Evolutionary conservation across 306 rosid species (phyloP), one percentile per base, ranked within the genome.

Genomic region (Sphenostylis stenocarpa): DNA sequence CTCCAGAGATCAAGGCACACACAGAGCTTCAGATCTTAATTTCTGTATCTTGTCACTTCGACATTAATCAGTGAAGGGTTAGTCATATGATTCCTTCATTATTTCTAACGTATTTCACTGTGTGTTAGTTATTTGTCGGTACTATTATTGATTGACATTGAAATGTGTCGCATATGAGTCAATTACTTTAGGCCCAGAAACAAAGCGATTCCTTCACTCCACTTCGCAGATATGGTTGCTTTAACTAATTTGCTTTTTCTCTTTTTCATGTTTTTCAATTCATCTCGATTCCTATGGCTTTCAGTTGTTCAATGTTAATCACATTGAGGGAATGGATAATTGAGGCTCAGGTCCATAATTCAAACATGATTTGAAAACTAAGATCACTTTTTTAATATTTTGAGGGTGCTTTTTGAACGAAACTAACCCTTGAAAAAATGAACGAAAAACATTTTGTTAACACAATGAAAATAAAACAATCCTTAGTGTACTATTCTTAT

Each of bases 101-200:
- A 65, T 80, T 77, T 72, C 24, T 71, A 70, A 70, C 55, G 60
- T n/a, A 80, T 67, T 72, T 72, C 48, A 76, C 87, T 67, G 80
- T 80, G 70, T 41, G 80, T 80, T 80, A 58, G 83, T 80, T 80
- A 84, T 77, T 80, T 84, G 87, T 84, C 85, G 85, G 80, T 63
- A 77, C 64, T 41, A 73, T 43, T 41, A 56, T 45, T 20, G 61
- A 45, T 67, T 67, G 55, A 67, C 60, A 20, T 17, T 64, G 72
- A 76, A 33, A 19, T 36, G 39, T 61, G 78, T 58, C 66, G 7
- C 48, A n/a, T 16, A 66, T 66, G 45, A 45, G 15, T 23, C 52
- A 33, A 52, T 52, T 19, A 52, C 28, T 20, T 45, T 65, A 19
- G 44, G 72, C 43, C 19, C 20, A 5, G 28, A 6, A 7, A 53